phyloP scores from a whole-genome alignment of 768 basidiomycete genomes.

The Chalciporus chontae region DNA sequence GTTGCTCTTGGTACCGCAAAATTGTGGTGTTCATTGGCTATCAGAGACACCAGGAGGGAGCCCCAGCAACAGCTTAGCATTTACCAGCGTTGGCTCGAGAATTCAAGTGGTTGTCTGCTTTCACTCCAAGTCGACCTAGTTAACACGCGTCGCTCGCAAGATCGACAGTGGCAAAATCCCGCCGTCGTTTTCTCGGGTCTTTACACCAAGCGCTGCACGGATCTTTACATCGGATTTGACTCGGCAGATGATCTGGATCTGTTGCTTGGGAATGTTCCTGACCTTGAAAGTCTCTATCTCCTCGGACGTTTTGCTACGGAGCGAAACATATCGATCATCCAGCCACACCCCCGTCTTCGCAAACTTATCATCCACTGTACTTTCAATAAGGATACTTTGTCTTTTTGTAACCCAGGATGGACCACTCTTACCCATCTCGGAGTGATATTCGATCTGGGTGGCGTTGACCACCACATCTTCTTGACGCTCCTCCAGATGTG shows the following conservation, averaged over 20 bases:
- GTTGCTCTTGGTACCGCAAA: conserved; percentile 38
- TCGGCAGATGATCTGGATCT: conserved; percentile 2
- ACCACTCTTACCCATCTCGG: not conserved
- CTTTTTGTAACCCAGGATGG: not conserved
- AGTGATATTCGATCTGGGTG: too few species aligned
- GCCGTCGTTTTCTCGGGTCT: conserved; percentile 18
- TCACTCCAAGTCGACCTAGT: conserved; percentile 19
- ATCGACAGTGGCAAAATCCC: too few species aligned
- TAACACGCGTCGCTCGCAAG: not conserved
- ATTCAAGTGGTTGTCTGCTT: conserved; percentile 14
- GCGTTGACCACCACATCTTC: not conserved
- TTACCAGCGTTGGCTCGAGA: conserved; percentile 16
- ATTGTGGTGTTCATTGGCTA: conserved; percentile 44
- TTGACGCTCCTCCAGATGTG: not conserved
- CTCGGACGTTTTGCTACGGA: conserved; percentile 1
- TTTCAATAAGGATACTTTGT: not conserved
- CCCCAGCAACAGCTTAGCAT: conserved; percentile 2
- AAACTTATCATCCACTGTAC: not conserved
- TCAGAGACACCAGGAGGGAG: not conserved
- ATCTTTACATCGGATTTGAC: conserved; percentile 9
- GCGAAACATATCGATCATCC: not conserved
- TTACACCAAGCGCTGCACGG: conserved; percentile 9
- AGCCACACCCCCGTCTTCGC: not conserved
- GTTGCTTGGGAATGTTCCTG: conserved; percentile 15
- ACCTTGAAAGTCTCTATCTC: conserved; percentile 14